phyloP scores from a whole-genome alignment of 73 alveolate genomes.

The Paramecium sonneborni region DNA sequence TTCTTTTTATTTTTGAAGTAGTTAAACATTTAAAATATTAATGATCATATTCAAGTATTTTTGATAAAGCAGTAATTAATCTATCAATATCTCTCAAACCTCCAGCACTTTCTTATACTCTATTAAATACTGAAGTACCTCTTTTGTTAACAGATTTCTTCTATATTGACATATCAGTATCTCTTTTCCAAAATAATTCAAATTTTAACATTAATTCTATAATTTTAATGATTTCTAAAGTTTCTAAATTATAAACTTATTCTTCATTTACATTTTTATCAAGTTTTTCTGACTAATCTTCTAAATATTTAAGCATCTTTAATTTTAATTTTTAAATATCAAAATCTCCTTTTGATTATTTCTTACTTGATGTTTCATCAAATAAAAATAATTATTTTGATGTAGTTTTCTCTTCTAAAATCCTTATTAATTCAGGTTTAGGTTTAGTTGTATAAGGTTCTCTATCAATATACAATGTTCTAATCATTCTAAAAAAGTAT shows the following conservation, averaged over 20 bases:
- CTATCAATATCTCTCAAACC: conserved; percentile 37
- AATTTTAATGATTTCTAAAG: conserved; percentile 57
- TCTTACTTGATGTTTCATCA: not conserved
- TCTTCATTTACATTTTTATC: not conserved
- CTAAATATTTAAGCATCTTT: conserved; percentile 14
- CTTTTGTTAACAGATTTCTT: not conserved
- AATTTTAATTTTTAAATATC: conserved; percentile 14
- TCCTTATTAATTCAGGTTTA: conserved; percentile 67
- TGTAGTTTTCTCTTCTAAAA: not conserved
- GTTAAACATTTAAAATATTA: conserved; percentile 23
- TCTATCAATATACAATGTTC: conserved; percentile 56
- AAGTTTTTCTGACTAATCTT: not conserved
- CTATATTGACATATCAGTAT: not conserved
- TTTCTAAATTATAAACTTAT: conserved; percentile 38
- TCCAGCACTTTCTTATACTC: not conserved
- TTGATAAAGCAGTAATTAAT: not conserved
- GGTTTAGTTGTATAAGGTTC: conserved; percentile 51
- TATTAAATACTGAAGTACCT: not conserved
- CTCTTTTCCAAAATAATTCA: conserved; percentile 49
- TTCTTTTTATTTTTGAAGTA: conserved; percentile 5
- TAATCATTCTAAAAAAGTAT: conserved; percentile 58
- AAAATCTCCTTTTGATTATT: not conserved
- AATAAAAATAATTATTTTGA: not conserved
- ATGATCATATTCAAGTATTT: conserved; percentile 58
- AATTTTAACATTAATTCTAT: conserved; percentile 53